A percentile compares a stretch with the other conserved stretches of the same genome.
phyloP scores from a whole-genome alignment of 1,139 yeast genomes.

The Yamadazyma taylorii region DNA sequence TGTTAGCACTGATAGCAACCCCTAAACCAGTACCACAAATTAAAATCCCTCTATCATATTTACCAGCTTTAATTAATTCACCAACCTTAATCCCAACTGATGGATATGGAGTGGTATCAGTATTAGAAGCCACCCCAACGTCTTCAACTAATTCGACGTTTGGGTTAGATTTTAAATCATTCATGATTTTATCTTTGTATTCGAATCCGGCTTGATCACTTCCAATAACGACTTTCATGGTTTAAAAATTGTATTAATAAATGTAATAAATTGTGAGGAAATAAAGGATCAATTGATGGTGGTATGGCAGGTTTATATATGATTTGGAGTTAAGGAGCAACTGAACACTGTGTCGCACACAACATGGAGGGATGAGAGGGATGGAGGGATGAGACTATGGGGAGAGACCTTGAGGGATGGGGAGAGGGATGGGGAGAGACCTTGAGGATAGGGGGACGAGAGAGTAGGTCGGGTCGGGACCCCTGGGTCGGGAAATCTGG shows the following conservation, averaged over 20 bases:
- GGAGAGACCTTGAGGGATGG: no score
- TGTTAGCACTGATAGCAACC: slow-evolving; percentile 47
- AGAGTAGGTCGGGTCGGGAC: no score
- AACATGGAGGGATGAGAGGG: no score
- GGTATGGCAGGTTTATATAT: slow-evolving; percentile 1
- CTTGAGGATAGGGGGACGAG: no score
- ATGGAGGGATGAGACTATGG: no score
- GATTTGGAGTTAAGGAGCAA: no score
- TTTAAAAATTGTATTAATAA: slow-evolving; percentile 1
- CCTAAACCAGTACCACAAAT: slow-evolving; percentile 52
- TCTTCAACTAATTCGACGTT: slow-evolving; percentile 36
- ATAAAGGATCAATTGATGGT: not conserved
- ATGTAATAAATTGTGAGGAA: not conserved
- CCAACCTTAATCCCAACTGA: slow-evolving; percentile 43
- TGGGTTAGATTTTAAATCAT: slow-evolving; percentile 30
- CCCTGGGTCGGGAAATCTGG: no score
- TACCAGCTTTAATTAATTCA: slow-evolving; percentile 35
- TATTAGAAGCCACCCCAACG: slow-evolving; percentile 33
- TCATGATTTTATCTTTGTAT: slow-evolving; percentile 37
- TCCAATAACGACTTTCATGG: slow-evolving; percentile 34
- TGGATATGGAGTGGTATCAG: slow-evolving; percentile 38
- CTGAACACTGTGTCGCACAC: no score
- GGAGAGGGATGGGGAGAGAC: no score
- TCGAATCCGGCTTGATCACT: slow-evolving; percentile 47
- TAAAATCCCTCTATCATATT: slow-evolving; percentile 43